These are phyloP conservation scores for Rhynchosporium graminicola DNA, from an alignment of 2,329 filamentous ascomycete species.

Conservation along the genomic window DNA sequence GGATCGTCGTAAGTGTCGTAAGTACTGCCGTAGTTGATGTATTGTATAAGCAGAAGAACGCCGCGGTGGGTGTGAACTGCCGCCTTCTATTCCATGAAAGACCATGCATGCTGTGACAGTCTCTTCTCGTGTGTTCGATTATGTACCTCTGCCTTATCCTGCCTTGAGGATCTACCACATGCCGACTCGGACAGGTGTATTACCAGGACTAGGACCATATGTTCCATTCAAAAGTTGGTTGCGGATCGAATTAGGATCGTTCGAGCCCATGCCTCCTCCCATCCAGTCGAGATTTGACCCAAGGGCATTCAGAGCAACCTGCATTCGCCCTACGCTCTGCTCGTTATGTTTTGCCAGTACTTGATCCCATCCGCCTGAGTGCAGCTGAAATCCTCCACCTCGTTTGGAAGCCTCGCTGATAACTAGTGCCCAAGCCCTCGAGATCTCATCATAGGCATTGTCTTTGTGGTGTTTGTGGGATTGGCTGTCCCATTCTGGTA, in stretches of 20 bases:
- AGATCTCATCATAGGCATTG: slow-evolving; percentile 93
- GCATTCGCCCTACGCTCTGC: slow-evolving; percentile 78
- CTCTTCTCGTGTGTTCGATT: slow-evolving; percentile 24
- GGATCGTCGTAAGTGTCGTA: slow-evolving; percentile 40
- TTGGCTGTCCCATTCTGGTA: slow-evolving; percentile 89
- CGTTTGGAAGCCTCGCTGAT: slow-evolving; percentile 89
- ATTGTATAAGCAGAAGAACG: slow-evolving; percentile 32
- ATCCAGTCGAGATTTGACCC: slow-evolving; percentile 77
- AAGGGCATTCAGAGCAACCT: slow-evolving; percentile 77
- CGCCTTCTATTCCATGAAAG: slow-evolving; percentile 27
- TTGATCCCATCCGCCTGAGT: slow-evolving; percentile 91
- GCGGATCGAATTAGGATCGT: slow-evolving; percentile 57
- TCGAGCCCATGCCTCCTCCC: slow-evolving; percentile 45
- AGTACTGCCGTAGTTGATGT: slow-evolving; percentile 30
- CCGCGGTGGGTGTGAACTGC: slow-evolving; percentile 32
- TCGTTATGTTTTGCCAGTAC: slow-evolving; percentile 85
- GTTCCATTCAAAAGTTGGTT: slow-evolving; percentile 63
- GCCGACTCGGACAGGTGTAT: slow-evolving; percentile 58
- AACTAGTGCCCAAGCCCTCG: slow-evolving; percentile 88
- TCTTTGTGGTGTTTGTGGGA: slow-evolving; percentile 92
- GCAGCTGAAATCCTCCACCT: slow-evolving; percentile 84
- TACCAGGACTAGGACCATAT: slow-evolving; percentile 49
- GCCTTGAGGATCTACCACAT: slow-evolving; percentile 50
- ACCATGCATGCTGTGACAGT: slow-evolving; percentile 29
- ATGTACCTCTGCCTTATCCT: slow-evolving; percentile 25